phyloP scores from a whole-genome alignment of 208 protist genomes.

The Crithidia bombi region DNA sequence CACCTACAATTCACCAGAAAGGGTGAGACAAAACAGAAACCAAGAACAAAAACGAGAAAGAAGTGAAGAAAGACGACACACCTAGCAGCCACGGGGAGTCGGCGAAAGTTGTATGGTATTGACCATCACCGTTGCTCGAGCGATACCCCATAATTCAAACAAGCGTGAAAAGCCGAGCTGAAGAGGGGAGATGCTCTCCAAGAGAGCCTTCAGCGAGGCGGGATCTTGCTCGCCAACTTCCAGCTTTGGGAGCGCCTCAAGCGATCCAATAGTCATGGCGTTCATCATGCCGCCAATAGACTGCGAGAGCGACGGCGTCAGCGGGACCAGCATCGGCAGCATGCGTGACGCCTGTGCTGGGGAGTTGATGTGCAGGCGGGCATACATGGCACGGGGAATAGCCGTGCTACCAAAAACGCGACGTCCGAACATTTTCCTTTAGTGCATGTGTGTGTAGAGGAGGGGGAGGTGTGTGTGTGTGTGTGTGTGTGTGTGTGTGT shows the following conservation, averaged over 20 bases:
- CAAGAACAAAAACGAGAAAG: background rate
- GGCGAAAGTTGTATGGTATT: conserved; percentile 1
- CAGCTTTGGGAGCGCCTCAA: conserved; percentile 31
- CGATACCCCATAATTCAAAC: conserved; percentile 89
- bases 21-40: background rate
- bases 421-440: conserved; percentile 62
- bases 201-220: conserved; percentile 43
- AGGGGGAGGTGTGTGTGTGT: too few relatives aligned
- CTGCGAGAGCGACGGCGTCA: conserved; percentile 32
- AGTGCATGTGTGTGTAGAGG: background rate
- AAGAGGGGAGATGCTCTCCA: conserved; percentile 54
- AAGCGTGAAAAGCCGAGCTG: conserved; percentile 67
- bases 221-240: conserved; percentile 43
- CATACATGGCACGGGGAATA: conserved; percentile 79
- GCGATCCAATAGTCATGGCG: conserved; percentile 8
- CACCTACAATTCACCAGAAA: background rate
- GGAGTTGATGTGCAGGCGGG: conserved; percentile 70
- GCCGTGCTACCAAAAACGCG: conserved; percentile 75
- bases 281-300: conserved; percentile 23
- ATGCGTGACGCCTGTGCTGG: conserved; percentile 61
- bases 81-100: background rate
- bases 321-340: conserved; percentile 65
- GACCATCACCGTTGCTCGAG: conserved; percentile 43
- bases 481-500: too few relatives aligned
- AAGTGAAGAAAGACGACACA: background rate